phyloP scores from a whole-genome alignment of 2,329 filamentous ascomycete species.

The Clonostachys sp. region DNA sequence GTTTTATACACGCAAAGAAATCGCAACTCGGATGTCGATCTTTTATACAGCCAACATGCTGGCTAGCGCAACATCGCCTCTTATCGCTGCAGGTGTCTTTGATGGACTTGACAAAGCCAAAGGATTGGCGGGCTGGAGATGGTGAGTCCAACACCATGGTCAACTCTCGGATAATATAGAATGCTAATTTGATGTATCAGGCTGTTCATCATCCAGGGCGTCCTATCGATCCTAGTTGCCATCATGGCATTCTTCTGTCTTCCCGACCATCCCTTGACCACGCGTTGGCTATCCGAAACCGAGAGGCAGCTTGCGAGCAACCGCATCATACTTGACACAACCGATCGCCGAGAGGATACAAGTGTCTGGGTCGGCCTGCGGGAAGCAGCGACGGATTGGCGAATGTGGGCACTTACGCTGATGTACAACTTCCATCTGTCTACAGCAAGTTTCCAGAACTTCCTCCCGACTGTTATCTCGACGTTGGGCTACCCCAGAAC shows the following conservation, averaged over 20 bases:
- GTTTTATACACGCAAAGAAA: conserved; percentile 58
- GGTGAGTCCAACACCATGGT: conserved; percentile 28
- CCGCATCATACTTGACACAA: conserved; percentile 38
- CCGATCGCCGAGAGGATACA: conserved; percentile 32
- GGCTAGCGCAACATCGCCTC: conserved; percentile 59
- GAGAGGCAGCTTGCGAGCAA: conserved; percentile 34
- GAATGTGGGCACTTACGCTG: conserved; percentile 41
- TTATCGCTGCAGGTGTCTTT: conserved; percentile 55
- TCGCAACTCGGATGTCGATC: conserved; percentile 54
- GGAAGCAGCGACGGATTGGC: conserved; percentile 36
- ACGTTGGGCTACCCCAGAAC: conserved; percentile 31
- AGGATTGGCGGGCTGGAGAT: conserved; percentile 56
- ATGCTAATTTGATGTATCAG: conserved; percentile 4
- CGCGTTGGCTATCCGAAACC: conserved; percentile 33
- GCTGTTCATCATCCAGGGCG: conserved; percentile 65
- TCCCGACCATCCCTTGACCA: conserved; percentile 33
- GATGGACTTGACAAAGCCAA: conserved; percentile 19
- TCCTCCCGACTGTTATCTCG: conserved; percentile 7
- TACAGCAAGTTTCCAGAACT: conserved; percentile 38
- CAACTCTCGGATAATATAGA: conserved; percentile 7
- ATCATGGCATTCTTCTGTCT: conserved; percentile 18
- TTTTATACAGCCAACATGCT: conserved; percentile 56
- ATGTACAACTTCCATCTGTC: conserved; percentile 47
- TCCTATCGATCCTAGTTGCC: conserved; percentile 23
- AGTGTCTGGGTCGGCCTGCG: conserved; percentile 35